phyloP scores from a whole-genome alignment of 2,329 filamentous ascomycete species.

The Sporothrix protearum region DNA sequence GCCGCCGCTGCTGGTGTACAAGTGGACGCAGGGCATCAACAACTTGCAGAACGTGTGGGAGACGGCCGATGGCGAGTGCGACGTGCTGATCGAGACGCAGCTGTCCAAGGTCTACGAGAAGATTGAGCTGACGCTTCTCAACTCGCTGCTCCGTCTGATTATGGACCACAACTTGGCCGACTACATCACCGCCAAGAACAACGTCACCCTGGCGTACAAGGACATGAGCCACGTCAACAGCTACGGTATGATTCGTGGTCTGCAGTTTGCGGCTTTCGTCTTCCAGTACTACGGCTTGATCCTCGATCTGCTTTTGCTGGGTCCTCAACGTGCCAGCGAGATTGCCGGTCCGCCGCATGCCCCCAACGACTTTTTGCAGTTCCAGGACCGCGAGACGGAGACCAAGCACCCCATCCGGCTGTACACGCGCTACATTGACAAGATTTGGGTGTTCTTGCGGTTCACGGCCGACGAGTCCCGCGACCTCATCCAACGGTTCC shows the following conservation, averaged over 20 bases:
- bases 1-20: slow-evolving; percentile 89
- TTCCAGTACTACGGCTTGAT: slow-evolving; percentile 99
- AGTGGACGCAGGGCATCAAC: slow-evolving; percentile 99
- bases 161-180: slow-evolving; percentile 99
- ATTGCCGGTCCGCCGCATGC: slow-evolving; percentile 91
- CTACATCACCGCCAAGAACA: slow-evolving; percentile 99
- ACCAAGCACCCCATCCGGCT: slow-evolving; percentile 90
- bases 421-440: slow-evolving; percentile 98
- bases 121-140: slow-evolving; percentile 93
- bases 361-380: slow-evolving; percentile 97
- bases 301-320: slow-evolving; percentile 85
- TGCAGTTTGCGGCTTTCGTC: slow-evolving; percentile 97
- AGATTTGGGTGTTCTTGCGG: slow-evolving; percentile 95
- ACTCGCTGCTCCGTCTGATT: slow-evolving; percentile 85
- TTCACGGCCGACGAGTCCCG: slow-evolving; percentile 92
- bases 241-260: slow-evolving; percentile 94
- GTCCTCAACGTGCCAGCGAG: slow-evolving; percentile 93
- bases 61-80: slow-evolving; percentile 88
- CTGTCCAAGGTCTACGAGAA: slow-evolving; percentile 99
- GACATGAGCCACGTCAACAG: slow-evolving; percentile 99
- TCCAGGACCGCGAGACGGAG: slow-evolving; percentile 88
- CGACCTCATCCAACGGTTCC: slow-evolving; percentile 93
- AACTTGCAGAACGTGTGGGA: slow-evolving; percentile 96
- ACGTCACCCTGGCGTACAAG: slow-evolving; percentile 98
- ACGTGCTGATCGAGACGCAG: slow-evolving; percentile 97